Evolutionary conservation across 805 yeast species (phyloP), one percentile per base, ranked within the genome.

Genomic region (Saccharomycopsis babjevae): DNA sequence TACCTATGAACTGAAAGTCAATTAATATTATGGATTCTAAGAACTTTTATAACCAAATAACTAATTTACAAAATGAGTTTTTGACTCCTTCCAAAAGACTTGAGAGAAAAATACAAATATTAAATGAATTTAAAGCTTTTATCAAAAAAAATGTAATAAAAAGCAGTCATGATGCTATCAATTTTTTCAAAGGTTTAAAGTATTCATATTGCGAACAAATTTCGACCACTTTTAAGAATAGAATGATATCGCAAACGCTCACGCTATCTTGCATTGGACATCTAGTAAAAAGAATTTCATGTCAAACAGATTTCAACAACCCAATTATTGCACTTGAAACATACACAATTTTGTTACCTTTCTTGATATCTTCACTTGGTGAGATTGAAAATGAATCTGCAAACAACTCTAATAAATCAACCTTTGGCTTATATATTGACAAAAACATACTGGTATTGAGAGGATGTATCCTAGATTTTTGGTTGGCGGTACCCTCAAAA

Each of bases 401-500:
- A n/a, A 25, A 32, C 2, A 25, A 28, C 7, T 36, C 55, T n/a
- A 39, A 39, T 18, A 58, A 54, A 30, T 28, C 52, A 11, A n/a
- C 32, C 15, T 46, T 46, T 13, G 52, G 52, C 32, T 32, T 22
- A 25, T 46, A 46, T 25, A 13, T 46, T 25, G 32, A 46, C 16
- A 46, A 46, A 46, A 46, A 13, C 13, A 22, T 46, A 46, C 52
- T 46, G n/a, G 52, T 46, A 22, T 25, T 46, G 15, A 22, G 28
- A 25, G 52, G 52, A 46, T 22, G 59, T 18, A 50, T 75, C 11
- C 65, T 67, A 15, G 78, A 74, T 54, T 67, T 71, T 60, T 77
- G 78, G 78, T 64, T 73, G 22, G 72, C 72, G 15, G 66, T 73
- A 57, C 73, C 76, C 11, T 40, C 61, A 10, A 70, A 70, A 25